Evolutionary conservation across 345 rosid species (phyloP).

Genomic region (Ceriops zippeliana): DNA sequence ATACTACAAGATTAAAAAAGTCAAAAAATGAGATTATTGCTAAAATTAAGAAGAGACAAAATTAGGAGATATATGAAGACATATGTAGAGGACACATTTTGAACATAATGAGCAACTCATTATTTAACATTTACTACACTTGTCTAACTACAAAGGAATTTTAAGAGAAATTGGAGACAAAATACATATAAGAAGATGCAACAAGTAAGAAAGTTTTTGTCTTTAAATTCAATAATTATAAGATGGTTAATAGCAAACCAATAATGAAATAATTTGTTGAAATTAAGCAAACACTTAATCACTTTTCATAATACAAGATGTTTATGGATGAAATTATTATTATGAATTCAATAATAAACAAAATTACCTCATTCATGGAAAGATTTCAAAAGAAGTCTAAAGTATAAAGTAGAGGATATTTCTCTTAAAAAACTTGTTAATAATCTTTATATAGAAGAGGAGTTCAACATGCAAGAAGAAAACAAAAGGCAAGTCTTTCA

Average conservation of each 20-base stretch:
- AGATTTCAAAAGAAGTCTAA: neutral
- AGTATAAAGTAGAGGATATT: neutral
- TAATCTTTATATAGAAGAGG: neutral
- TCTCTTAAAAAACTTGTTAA: neutral
- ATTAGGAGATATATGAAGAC: neutral
- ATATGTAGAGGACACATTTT: neutral
- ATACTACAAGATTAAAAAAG: too few species aligned
- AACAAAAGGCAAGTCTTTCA: neutral
- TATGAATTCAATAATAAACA: neutral
- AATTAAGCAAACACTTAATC: neutral
- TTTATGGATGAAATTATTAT: neutral
- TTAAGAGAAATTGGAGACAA: neutral
- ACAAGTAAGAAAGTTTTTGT: neutral
- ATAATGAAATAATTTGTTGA: neutral
- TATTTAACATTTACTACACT: neutral
- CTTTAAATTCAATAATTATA: neutral
- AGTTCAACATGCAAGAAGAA: neutral
- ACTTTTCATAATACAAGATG: neutral
- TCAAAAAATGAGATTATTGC: too few species aligned
- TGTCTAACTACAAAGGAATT: neutral
- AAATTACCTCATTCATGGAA: neutral
- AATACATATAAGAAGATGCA: neutral
- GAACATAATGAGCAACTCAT: neutral
- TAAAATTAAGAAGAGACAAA: too few species aligned
- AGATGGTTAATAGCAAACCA: neutral